Evolutionary conservation across 352 stramenopile species (phyloP).

Genomic region (Phytophthora syringae): DNA sequence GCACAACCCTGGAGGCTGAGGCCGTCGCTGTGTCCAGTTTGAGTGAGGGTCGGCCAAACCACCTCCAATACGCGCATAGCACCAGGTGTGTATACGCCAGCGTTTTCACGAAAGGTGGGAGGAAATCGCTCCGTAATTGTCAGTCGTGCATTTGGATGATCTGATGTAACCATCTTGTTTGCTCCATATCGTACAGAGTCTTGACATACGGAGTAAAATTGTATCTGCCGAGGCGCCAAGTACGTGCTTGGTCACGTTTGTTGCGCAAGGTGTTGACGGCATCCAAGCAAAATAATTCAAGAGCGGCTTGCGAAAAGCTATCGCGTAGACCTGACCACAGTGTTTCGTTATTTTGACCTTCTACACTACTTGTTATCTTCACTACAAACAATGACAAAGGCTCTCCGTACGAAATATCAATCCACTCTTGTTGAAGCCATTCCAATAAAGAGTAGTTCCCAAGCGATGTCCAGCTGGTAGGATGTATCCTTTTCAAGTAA

Average conservation of each 20-base stretch:
- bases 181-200: neutral
- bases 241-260: too few species aligned
- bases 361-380: neutral
- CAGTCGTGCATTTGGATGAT: neutral
- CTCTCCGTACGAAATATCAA: neutral
- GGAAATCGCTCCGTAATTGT: neutral
- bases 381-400: neutral
- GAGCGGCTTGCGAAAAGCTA: neutral
- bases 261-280: neutral
- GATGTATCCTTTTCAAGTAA: too few species aligned
- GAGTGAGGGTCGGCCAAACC: too few species aligned
- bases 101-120: neutral
- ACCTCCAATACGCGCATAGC: neutral
- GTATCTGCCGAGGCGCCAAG: neutral
- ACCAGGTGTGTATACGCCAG: neutral
- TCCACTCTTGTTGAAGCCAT: neutral
- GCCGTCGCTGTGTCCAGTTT: too few species aligned
- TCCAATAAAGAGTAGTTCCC: neutral
- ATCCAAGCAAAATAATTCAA: neutral
- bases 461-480: too few species aligned
- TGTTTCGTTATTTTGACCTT: neutral
- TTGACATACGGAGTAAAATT: neutral
- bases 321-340: neutral
- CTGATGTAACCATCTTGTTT: neutral
- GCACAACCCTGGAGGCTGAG: too few species aligned